phyloP scores from a whole-genome alignment of 306 rosid genomes.

The Vigna angularis region DNA sequence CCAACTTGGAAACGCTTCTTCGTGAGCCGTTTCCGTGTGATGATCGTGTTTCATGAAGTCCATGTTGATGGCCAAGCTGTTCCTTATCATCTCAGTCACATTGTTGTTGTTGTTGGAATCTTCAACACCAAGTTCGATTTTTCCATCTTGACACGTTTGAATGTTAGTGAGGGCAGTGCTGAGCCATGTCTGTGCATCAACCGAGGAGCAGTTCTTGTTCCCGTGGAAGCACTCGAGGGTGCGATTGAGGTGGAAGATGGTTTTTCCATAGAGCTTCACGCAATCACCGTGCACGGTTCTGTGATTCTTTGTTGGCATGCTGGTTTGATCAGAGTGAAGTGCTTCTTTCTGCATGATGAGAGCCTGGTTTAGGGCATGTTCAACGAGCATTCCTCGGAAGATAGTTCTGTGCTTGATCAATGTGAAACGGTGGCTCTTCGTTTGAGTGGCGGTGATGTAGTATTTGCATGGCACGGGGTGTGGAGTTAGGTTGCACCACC shows the following conservation, averaged over 20 bases:
- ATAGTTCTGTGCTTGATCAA: conserved; percentile 49
- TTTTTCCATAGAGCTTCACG: conserved; percentile 59
- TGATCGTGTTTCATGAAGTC: conserved; percentile 30
- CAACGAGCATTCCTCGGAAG: conserved; percentile 52
- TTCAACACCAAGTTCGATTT: conserved; percentile 55
- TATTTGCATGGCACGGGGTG: conserved; percentile 68
- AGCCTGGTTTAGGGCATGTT: conserved; percentile 60
- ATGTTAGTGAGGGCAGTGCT: conserved; percentile 80
- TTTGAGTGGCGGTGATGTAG: conserved; percentile 43
- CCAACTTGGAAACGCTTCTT: conserved; percentile 65
- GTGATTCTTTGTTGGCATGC: conserved; percentile 41
- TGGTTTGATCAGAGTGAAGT: conserved; percentile 14
- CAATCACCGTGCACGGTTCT: conserved; percentile 64
- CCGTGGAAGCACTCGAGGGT: conserved; percentile 53
- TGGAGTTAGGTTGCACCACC: conserved; percentile 87
- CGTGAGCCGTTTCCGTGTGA: neutral
- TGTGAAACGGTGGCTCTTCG: conserved; percentile 1
- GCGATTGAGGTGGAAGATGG: conserved; percentile 63
- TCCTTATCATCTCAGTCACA: conserved; percentile 74
- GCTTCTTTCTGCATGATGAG: conserved; percentile 44
- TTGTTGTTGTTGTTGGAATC: conserved; percentile 54
- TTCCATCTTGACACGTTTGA: conserved; percentile 63
- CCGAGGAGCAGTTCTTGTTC: conserved; percentile 37
- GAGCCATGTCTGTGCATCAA: conserved; percentile 91
- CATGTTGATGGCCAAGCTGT: conserved; percentile 72